Base-by-base conservation (phyloP, 176 grass and related monocot species). In the Paspalum notatum region DNA sequence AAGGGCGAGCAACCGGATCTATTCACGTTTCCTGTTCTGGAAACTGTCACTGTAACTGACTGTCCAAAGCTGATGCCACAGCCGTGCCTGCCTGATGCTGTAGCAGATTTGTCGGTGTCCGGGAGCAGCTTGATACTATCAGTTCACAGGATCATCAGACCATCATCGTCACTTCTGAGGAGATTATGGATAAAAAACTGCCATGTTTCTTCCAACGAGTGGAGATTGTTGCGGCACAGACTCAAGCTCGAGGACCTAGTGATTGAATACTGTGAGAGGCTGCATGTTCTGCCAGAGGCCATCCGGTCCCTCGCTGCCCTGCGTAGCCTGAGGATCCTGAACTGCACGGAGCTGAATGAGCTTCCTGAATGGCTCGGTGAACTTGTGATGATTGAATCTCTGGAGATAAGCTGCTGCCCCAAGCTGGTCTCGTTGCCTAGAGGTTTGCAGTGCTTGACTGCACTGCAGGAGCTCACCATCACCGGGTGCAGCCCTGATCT, bases 351-450 rank as follows among this genome's bases (percentile, higher is more conserved):
- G 38, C 70, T 93, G 49, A 77, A 87, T 18, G 61, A 66, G 47
- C 54, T 93, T 39, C 87, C 76, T 12, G 87, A 93, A 63, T 93
- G 91, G 87, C 42, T 93, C 7, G 84, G 71, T 15, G 80, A 85
- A 12, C 65, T 90, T 21, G 15, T 8, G 17, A 80, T 65, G 18
- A 65, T 87, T 38, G 68, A 84, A 24, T 81, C 12, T 24, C 61
- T 93, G 11, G 80, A 86, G 56, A 49, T 93, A 71, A 76, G 74
- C 62, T 79, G 79, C 57, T 93, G 84, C 40, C 65, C 44, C 8
- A 75, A 90, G 69, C 63, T 90, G 59, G 56, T 54, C 46, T 53
- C 76, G 9, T 40, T 86, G 32, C 80, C 84, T 3, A 40, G 62
- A 61, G 75, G 82, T 72, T 53, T 84, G 84, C 73, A 62, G 24